Base-by-base conservation (phyloP, 1,284 basidiomycete genomes). In the Cryptococcus sp. region DNA sequence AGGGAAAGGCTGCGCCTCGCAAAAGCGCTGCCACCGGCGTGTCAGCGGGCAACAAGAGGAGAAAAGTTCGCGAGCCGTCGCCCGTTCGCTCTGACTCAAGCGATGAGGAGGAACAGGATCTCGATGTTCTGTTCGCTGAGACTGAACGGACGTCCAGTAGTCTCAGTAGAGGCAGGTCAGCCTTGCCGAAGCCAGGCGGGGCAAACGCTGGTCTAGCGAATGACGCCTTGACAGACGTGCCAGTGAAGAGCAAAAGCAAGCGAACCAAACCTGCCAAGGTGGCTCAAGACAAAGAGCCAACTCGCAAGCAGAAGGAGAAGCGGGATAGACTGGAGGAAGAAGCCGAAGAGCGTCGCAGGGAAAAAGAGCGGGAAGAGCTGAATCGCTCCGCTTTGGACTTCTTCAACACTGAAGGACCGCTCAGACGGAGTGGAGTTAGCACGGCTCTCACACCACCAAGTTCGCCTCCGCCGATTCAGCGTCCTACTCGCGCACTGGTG, bases 311-410 rank as follows among this genome's bases (percentile, higher is more conserved):
- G 25, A 62, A 60, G 47, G 41, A 40, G 10, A 27, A 40, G 16
- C 25, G 55, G 47, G 59, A 27, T 15, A 55, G 56, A 39, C 46
- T 44, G 19, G 40, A 25, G n/a, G 41, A 47, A 41, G 59, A 53
- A 19, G 54, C 53, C 35, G 50, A 56, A 42, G 54, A 65, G 42
- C 56, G 23, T 23, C 27, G 39, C 39, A 47, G 50, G 49, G 42
- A 51, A 5, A 25, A 50, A n/a, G 55, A 57, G 19, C 46, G 59
- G 42, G 55, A 59, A 20, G 59, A 56, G n/a, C 46, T 61, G 11
- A 56, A 61, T 35, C 54, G 57, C 10, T 52, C 59, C 5, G 72
- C 69, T 16, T 46, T 73, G 11, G 74, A 75, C 48, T 77, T 77
- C 52, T 73, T 77, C 67, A 60, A 61, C 23, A 66, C 70, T 2